Evolutionary conservation across 2,329 filamentous ascomycete genomes (phyloP).

Genomic region (Myriosclerotinia scirpicola): DNA sequence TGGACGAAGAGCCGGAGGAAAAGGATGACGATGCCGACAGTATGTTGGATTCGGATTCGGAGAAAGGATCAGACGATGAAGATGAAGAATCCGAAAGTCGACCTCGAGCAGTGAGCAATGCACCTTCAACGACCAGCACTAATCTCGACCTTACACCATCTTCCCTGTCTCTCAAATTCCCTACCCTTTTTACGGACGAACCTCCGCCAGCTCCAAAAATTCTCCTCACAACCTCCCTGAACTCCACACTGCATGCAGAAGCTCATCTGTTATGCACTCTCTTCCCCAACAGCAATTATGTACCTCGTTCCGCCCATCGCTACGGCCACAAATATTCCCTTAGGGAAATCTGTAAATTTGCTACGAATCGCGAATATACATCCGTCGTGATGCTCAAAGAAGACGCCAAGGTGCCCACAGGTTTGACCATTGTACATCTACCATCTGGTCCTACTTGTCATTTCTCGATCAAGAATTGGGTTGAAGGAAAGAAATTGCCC

Average conservation of each 20-base stretch:
- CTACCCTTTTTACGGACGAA: conserved; percentile 59
- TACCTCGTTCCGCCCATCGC: conserved; percentile 79
- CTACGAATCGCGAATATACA: conserved; percentile 78
- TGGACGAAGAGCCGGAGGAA: conserved; percentile 45
- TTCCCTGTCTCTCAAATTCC: conserved; percentile 60
- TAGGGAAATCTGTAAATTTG: conserved; percentile 85
- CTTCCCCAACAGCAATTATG: conserved; percentile 80
- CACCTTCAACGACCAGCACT: conserved; percentile 58
- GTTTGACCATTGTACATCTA: conserved; percentile 80
- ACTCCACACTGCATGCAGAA: conserved; percentile 83
- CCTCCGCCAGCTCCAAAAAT: conserved; percentile 72
- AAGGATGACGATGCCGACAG: conserved; percentile 66
- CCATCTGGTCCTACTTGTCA: conserved; percentile 88
- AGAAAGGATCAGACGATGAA: conserved; percentile 49
- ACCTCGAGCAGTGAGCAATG: conserved; percentile 44
- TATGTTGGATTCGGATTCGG: conserved; percentile 67
- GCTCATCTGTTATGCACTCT: conserved; percentile 75
- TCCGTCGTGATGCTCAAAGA: conserved; percentile 83
- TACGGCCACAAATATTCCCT: conserved; percentile 90
- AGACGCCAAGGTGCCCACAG: conserved; percentile 80
- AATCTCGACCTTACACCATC: conserved; percentile 64
- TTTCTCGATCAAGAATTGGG: conserved; percentile 87
- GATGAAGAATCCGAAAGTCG: conserved; percentile 46
- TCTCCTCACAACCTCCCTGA: conserved; percentile 86
- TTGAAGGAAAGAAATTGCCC: conserved; percentile 82